phyloP scores from a whole-genome alignment of 2,329 filamentous ascomycete genomes.

The Fusarium vanettenii region DNA sequence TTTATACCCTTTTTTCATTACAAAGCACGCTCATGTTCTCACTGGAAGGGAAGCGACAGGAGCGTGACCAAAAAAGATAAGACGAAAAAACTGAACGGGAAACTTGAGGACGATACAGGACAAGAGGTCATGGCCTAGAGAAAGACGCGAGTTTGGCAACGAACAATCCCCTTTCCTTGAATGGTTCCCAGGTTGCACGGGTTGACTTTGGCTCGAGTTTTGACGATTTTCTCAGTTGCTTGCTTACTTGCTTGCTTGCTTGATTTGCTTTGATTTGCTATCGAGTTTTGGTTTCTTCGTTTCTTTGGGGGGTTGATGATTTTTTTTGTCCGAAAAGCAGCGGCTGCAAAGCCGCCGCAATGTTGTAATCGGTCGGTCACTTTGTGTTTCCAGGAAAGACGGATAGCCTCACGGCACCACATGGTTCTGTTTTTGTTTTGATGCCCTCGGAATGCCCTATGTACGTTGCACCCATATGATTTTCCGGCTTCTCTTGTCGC shows the following conservation, averaged over 20 bases:
- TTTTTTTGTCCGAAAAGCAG: constrained; percentile 34
- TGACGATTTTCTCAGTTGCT: constrained; percentile 20
- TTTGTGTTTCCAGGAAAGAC: constrained; percentile 49
- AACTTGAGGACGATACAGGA: constrained; percentile 37
- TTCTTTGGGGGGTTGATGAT: constrained; percentile 16
- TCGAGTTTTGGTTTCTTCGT: constrained; percentile 23
- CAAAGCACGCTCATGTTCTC: constrained; percentile 25
- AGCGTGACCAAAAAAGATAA: constrained; percentile 22
- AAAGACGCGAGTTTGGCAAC: constrained; percentile 49
- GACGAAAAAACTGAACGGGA: constrained; percentile 23
- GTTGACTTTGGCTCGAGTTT: constrained; percentile 2
- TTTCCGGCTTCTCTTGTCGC: background rate
- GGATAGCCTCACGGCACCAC: constrained; percentile 54
- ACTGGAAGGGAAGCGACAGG: constrained; percentile 33
- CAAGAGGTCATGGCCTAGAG: constrained; percentile 38
- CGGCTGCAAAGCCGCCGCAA: constrained; percentile 26
- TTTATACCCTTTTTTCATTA: constrained; percentile 32
- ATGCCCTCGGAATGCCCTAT: constrained; percentile 27
- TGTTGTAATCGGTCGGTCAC: constrained; percentile 44
- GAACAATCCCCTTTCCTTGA: constrained; percentile 38
- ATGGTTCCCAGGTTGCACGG: background rate
- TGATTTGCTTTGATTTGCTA: constrained; percentile 14
- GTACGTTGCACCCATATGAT: constrained; percentile 31
- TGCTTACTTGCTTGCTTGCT: constrained; percentile 5
- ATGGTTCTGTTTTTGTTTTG: constrained; percentile 43